These are phyloP conservation scores for Barnettozyma populi DNA, from an alignment of 805 yeast genomes.

Conservation along the genomic window DNA sequence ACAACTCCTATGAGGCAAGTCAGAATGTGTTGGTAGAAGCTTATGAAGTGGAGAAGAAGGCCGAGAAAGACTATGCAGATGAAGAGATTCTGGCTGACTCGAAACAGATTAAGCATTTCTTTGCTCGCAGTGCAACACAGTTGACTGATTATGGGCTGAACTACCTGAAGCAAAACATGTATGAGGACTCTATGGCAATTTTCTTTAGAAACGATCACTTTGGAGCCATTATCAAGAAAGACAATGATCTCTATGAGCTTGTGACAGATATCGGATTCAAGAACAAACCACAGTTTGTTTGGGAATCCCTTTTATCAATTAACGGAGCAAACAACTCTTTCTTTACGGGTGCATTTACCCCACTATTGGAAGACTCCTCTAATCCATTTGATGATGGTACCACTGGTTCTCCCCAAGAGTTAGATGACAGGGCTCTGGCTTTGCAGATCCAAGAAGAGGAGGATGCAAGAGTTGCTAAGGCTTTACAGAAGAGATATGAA, in stretches of 20 bases:
- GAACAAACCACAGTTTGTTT: conserved; percentile 48
- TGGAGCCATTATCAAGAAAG: conserved; percentile 54
- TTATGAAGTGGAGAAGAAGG: conserved; percentile 30
- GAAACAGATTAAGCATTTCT: conserved; percentile 38
- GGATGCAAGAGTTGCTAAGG: conserved; percentile 44
- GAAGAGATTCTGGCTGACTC: conserved; percentile 31
- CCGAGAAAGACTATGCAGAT: conserved; percentile 19
- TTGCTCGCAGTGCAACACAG: conserved; percentile 66
- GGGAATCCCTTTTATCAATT: conserved; percentile 72
- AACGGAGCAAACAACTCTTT: conserved; percentile 67
- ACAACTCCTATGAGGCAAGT: conserved; percentile 50
- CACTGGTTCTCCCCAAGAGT: conserved; percentile 21
- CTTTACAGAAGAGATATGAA: conserved; percentile 34
- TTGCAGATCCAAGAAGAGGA: conserved; percentile 48
- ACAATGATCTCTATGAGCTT: conserved; percentile 49
- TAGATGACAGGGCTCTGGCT: conserved; percentile 39
- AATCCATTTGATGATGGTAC: conserved; percentile 20
- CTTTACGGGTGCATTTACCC: conserved; percentile 60
- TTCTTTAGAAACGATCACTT: conserved; percentile 91
- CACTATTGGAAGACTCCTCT: conserved; percentile 25
- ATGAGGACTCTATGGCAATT: conserved; percentile 53
- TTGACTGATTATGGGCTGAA: conserved; percentile 63
- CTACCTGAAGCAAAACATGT: conserved; percentile 38
- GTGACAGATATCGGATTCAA: conserved; percentile 71
- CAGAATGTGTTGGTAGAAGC: conserved; percentile 52